phyloP scores from a whole-genome alignment of 2,329 filamentous ascomycete species.

The Dactylellina cionopaga region DNA sequence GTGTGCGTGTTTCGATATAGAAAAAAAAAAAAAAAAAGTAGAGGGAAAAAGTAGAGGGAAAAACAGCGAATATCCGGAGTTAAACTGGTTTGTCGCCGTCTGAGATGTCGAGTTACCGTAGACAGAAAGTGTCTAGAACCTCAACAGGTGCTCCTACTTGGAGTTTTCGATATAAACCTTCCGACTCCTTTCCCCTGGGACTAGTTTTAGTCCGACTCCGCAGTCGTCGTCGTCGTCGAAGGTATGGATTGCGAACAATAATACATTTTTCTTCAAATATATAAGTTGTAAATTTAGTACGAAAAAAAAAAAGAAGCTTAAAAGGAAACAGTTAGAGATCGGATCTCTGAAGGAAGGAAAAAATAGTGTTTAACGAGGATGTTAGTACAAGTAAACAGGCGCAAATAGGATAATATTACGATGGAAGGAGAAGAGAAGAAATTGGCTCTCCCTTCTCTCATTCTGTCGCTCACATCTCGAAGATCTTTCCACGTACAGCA shows the following conservation, averaged over 20 bases:
- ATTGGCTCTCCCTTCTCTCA: slow-evolving; percentile 34
- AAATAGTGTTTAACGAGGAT: not conserved
- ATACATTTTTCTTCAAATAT: no score
- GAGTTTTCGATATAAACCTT: not conserved
- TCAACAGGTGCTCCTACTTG: not conserved
- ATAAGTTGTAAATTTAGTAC: no score
- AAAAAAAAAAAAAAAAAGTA: not conserved
- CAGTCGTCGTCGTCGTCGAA: not conserved
- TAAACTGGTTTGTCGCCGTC: slow-evolving; percentile 14
- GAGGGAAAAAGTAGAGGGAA: not conserved
- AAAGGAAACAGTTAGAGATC: not conserved
- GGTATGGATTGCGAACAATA: no score
- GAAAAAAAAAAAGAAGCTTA: not conserved
- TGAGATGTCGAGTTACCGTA: slow-evolving; percentile 25
- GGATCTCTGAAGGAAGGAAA: not conserved
- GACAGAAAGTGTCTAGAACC: slow-evolving; percentile 28
- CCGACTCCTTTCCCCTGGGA: slow-evolving; percentile 5
- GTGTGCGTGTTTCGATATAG: not conserved
- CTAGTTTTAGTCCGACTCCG: not conserved
- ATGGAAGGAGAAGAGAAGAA: not conserved
- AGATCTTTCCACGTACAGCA: no score
- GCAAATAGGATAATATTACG: not conserved
- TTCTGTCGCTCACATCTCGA: slow-evolving; percentile 18
- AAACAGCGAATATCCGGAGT: slow-evolving; percentile 3
- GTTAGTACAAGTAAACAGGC: not conserved